These are phyloP conservation scores for Ophiocordyceps polyrhachis-furcata DNA, from an alignment of 2,329 filamentous ascomycete species.

Conservation along the genomic window DNA sequence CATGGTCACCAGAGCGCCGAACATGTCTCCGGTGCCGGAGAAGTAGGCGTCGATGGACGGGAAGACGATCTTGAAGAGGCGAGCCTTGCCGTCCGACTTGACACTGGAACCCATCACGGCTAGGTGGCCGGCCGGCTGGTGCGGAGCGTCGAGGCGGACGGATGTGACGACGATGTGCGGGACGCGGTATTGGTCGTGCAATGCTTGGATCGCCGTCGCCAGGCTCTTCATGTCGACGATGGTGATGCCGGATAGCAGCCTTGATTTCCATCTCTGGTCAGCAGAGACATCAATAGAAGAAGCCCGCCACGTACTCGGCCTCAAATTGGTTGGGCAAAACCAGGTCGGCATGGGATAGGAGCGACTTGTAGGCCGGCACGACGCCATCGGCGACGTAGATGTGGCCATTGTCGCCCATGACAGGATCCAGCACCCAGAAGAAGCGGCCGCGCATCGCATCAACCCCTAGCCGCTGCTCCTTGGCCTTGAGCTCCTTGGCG, in stretches of 20 bases:
- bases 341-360: slow-evolving; percentile 68
- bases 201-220: slow-evolving; percentile 50
- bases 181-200: slow-evolving; percentile 59
- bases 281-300: neutral
- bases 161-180: slow-evolving; percentile 91
- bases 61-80: slow-evolving; percentile 78
- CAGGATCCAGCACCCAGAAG: slow-evolving; percentile 95
- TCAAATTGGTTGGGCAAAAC: slow-evolving; percentile 96
- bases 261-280: slow-evolving; percentile 17
- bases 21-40: slow-evolving; percentile 95
- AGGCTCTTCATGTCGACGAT: slow-evolving; percentile 61
- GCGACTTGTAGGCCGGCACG: slow-evolving; percentile 70
- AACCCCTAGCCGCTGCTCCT: slow-evolving; percentile 27
- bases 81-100: slow-evolving; percentile 40
- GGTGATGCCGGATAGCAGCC: slow-evolving; percentile 66
- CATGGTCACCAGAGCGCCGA: slow-evolving; percentile 76
- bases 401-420: slow-evolving; percentile 91
- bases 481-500: slow-evolving; percentile 57
- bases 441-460: slow-evolving; percentile 49
- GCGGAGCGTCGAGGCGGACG: slow-evolving; percentile 45
- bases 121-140: slow-evolving; percentile 32
- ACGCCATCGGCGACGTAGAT: slow-evolving; percentile 86
- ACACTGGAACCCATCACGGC: slow-evolving; percentile 64
- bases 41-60: slow-evolving; percentile 86
- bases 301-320: slow-evolving; percentile 51